Percentiles rank a stretch among this genome's conserved stretches.
Evolutionary conservation across 805 yeast species (phyloP).

Genomic region (Candida loeiensis): DNA sequence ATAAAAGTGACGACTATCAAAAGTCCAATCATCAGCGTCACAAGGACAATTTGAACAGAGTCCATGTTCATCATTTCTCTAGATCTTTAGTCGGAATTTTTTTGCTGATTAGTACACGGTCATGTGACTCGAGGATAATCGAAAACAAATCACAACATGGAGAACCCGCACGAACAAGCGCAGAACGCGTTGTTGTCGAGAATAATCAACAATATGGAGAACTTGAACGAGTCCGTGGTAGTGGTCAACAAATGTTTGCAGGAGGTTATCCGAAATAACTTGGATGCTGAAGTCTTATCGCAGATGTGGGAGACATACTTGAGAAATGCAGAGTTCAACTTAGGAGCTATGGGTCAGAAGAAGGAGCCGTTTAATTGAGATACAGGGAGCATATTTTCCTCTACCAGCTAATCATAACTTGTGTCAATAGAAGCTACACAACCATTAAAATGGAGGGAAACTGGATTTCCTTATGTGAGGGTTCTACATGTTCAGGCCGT

Average conservation of each 20-base stretch:
- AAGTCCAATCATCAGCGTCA: slow-evolving; percentile 27
- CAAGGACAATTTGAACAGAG: slow-evolving; percentile 21
- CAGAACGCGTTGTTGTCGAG: slow-evolving; percentile 74
- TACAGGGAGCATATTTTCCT: background rate
- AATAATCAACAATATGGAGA: slow-evolving; percentile 70
- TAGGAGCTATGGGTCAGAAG: slow-evolving; percentile 62
- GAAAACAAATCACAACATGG: slow-evolving; percentile 43
- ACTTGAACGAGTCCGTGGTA: slow-evolving; percentile 66
- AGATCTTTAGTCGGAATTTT: background rate
- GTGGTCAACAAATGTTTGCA: slow-evolving; percentile 60
- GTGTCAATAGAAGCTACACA: too few species aligned
- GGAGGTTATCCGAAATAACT: slow-evolving; percentile 60
- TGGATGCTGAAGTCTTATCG: slow-evolving; percentile 66
- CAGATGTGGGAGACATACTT: slow-evolving; percentile 79
- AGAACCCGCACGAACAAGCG: slow-evolving; percentile 81
- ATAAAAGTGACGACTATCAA: slow-evolving; percentile 22
- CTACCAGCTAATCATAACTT: too few species aligned
- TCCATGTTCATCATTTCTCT: slow-evolving; percentile 22
- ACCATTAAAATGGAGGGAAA: too few species aligned
- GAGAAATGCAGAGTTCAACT: slow-evolving; percentile 64
- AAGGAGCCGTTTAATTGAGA: slow-evolving; percentile 42
- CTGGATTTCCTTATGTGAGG: too few species aligned
- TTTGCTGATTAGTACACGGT: background rate
- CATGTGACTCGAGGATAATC: slow-evolving; percentile 3
- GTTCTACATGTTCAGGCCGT: too few species aligned